phyloP scores from a whole-genome alignment of 495 filamentous ascomycete genomes.

The Rusavskia elegans region DNA sequence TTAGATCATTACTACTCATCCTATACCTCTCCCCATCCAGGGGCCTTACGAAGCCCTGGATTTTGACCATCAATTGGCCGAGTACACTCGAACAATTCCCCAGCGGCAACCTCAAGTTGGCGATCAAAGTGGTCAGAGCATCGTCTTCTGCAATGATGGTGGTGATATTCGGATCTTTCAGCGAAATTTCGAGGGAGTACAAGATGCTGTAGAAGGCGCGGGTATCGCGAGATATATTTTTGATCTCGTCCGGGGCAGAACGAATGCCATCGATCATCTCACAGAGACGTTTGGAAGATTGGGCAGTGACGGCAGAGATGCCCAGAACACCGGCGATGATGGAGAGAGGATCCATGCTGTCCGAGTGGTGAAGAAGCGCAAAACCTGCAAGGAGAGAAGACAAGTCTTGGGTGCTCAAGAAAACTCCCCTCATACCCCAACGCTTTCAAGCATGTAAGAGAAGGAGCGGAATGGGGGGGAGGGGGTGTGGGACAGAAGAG shows the following conservation, averaged over 20 bases:
- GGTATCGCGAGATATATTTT: conserved; percentile 1
- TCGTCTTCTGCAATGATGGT: conserved; percentile 1
- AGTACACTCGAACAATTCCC: conserved; percentile 1
- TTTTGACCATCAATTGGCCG: conserved; percentile 4
- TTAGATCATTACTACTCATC: conserved; percentile 2
- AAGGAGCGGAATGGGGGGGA: too few relatives aligned
- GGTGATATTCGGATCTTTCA: neutral
- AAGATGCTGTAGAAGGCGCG: conserved; percentile 3
- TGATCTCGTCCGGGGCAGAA: conserved; percentile 2
- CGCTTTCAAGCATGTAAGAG: too few relatives aligned
- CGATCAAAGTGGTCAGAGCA: neutral
- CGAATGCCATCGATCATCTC: conserved; percentile 2
- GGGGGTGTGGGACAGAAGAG: too few relatives aligned
- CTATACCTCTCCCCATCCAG: neutral
- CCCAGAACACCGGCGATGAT: conserved; percentile 1
- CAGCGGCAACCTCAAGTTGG: conserved; percentile 1
- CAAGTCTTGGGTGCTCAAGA: neutral
- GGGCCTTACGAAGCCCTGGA: neutral
- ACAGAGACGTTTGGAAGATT: neutral
- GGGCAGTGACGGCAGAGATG: neutral
- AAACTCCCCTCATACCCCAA: neutral
- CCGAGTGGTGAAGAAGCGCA: neutral
- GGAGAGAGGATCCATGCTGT: neutral
- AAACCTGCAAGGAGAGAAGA: neutral
- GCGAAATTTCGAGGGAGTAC: conserved; percentile 1